These are phyloP conservation scores for Amanita rimosa DNA, from an alignment of 768 basidiomycete genomes.

Conservation along the genomic window DNA sequence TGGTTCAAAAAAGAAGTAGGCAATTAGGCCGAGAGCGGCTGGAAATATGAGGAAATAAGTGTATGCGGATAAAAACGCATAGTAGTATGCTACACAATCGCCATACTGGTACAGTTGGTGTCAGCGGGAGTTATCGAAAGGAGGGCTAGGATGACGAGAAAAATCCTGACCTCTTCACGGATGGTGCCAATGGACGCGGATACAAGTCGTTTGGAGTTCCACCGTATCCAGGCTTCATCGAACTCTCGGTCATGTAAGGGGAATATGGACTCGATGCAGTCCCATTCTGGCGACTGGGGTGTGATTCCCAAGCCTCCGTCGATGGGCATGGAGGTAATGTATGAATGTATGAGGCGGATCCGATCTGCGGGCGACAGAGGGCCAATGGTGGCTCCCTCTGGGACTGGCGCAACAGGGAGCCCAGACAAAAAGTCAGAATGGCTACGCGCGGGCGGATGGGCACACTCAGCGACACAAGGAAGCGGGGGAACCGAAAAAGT, in stretches of 20 bases:
- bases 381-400: slow-evolving; percentile 30
- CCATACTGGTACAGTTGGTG: slow-evolving; percentile 45
- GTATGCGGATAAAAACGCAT: slow-evolving; percentile 79
- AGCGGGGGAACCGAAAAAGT: slow-evolving; percentile 4
- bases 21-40: slow-evolving; percentile 53
- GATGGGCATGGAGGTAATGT: slow-evolving; percentile 53
- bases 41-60: slow-evolving; percentile 72
- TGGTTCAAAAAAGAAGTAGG: slow-evolving; percentile 57
- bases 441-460: slow-evolving; percentile 22
- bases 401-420: slow-evolving; percentile 44
- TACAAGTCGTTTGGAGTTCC: slow-evolving; percentile 57
- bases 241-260: slow-evolving; percentile 76
- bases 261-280: slow-evolving; percentile 71
- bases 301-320: slow-evolving; percentile 83
- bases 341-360: slow-evolving; percentile 66
- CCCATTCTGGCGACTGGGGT: slow-evolving; percentile 62
- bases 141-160: background rate
- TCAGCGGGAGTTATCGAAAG: background rate
- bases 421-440: slow-evolving; percentile 71
- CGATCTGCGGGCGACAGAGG: slow-evolving; percentile 62
- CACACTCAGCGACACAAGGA: background rate
- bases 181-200: slow-evolving; percentile 58
- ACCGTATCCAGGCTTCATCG: slow-evolving; percentile 73
- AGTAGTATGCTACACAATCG: slow-evolving; percentile 78
- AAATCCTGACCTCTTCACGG: slow-evolving; percentile 50